These are phyloP conservation scores for Mortierella sp. DNA, from an alignment of 371 early-diverging fungal genomes.

Conservation along the genomic window DNA sequence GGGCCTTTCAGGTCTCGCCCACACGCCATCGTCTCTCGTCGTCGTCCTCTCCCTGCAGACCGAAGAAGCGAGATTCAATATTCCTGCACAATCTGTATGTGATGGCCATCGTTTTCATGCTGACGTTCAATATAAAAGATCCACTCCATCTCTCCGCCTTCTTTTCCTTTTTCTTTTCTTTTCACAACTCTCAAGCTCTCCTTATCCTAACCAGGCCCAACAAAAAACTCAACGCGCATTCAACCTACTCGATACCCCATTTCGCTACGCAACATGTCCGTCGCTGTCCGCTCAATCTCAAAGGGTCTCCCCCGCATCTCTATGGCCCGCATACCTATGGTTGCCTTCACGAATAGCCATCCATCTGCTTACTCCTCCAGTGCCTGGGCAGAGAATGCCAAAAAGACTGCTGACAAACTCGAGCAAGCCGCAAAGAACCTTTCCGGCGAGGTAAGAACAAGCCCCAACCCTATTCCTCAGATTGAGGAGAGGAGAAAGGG, in stretches of 20 bases:
- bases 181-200: not conserved
- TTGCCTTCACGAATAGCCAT: slow-evolving; percentile 44
- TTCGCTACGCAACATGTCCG: slow-evolving; percentile 23
- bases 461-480: no score
- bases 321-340: slow-evolving; percentile 51
- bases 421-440: slow-evolving; percentile 39
- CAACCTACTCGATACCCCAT: not conserved
- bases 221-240: not conserved
- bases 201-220: not conserved
- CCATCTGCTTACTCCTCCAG: slow-evolving; percentile 54
- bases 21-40: slow-evolving; percentile 11
- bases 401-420: slow-evolving; percentile 37
- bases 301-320: slow-evolving; percentile 50
- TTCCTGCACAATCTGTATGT: not conserved
- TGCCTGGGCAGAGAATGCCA: slow-evolving; percentile 48
- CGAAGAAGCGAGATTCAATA: not conserved
- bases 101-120: no score
- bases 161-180: slow-evolving; percentile 1
- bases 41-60: not conserved
- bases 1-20: slow-evolving; percentile 12
- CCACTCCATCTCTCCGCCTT: not conserved
- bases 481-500: not conserved
- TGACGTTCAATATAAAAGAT: no score
- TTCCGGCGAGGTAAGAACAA: slow-evolving; percentile 23
- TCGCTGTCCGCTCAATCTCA: slow-evolving; percentile 35